Evolutionary conservation across 441 rosid species (phyloP).

Genomic region (Erodium moschatum): DNA sequence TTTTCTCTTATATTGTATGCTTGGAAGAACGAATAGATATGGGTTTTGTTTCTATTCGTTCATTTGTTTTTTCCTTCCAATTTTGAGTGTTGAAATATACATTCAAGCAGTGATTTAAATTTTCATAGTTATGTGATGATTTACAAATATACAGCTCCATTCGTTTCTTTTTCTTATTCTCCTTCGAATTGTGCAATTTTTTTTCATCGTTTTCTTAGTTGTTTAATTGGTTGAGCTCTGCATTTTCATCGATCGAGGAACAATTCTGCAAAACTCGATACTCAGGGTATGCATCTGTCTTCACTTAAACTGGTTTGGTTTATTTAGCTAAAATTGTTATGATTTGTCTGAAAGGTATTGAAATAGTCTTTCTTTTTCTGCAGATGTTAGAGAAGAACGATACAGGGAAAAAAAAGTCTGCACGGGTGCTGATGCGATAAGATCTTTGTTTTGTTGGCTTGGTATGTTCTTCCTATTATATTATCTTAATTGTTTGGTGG

Average conservation of each 20-base stretch:
- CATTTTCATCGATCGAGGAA: not conserved
- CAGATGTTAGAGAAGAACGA: not conserved
- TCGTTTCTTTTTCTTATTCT: too few relatives aligned
- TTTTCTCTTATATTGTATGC: constrained; percentile 72
- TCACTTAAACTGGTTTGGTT: too few relatives aligned
- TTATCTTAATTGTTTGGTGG: not conserved
- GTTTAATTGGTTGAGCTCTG: too few relatives aligned
- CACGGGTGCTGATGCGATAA: too few relatives aligned
- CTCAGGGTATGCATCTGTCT: not conserved
- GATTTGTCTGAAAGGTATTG: not conserved
- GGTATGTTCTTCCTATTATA: not conserved
- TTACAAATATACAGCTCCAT: constrained; percentile 22
- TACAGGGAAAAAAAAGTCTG: not conserved
- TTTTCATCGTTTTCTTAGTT: too few relatives aligned
- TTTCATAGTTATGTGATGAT: constrained; percentile 19
- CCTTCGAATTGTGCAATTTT: not conserved
- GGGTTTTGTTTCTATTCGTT: constrained; percentile 12
- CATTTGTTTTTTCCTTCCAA: not conserved
- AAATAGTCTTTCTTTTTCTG: not conserved
- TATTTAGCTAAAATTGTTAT: too few relatives aligned
- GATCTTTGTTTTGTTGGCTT: not conserved
- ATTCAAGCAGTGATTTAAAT: constrained; percentile 19
- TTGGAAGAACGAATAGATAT: constrained; percentile 62
- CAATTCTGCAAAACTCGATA: not conserved
- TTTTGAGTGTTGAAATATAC: constrained; percentile 20